Percentiles rank a stretch among this genome's conserved stretches.
Evolutionary conservation across 106 monocot species (phyloP).

Genomic region (Vanilla planifolia): DNA sequence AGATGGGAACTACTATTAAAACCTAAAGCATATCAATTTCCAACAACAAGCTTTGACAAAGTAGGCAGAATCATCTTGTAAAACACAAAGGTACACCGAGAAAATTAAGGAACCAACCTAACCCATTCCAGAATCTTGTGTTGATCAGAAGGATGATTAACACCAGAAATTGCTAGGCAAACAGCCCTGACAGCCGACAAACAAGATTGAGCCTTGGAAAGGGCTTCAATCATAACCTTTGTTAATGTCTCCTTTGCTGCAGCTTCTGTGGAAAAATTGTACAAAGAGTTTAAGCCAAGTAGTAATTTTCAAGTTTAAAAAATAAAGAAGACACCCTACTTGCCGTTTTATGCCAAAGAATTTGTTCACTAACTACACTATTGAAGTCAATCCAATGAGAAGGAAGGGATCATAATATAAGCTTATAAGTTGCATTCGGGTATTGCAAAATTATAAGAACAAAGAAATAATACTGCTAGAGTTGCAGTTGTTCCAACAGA

Average conservation of each 20-base stretch:
- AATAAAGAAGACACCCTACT: neutral
- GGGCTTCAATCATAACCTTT: slow-evolving; percentile 69
- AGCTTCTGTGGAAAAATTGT: slow-evolving; percentile 41
- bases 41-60: too few species aligned
- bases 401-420: neutral
- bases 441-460: neutral
- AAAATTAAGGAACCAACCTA: slow-evolving; percentile 33
- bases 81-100: too few species aligned
- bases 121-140: slow-evolving; percentile 72
- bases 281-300: neutral
- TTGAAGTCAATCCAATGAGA: neutral
- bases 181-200: slow-evolving; percentile 72
- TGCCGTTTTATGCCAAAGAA: neutral
- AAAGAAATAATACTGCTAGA: neutral
- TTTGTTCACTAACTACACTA: neutral
- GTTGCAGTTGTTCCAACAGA: neutral
- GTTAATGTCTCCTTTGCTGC: slow-evolving; percentile 76
- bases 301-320: neutral
- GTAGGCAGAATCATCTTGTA: too few species aligned
- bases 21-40: too few species aligned
- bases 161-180: slow-evolving; percentile 95
- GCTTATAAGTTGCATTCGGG: neutral
- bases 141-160: slow-evolving; percentile 90
- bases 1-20: too few species aligned
- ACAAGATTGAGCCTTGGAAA: slow-evolving; percentile 40